Evolutionary conservation across 2,329 filamentous ascomycete species (phyloP).

Genomic region (Verticillium zaregamsianum): DNA sequence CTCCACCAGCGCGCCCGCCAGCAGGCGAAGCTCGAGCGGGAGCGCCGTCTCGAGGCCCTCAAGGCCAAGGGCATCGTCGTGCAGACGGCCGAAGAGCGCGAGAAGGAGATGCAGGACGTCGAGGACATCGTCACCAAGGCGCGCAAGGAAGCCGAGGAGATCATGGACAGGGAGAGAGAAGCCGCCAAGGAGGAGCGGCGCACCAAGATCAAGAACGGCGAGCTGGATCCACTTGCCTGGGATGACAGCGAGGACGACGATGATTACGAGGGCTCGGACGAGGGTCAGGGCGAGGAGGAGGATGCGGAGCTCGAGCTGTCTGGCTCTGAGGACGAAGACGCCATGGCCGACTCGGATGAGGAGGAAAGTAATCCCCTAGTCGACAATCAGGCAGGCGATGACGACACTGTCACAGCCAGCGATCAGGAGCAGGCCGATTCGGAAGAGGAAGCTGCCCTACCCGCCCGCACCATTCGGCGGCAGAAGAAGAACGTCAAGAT

Average conservation of each 20-base stretch:
- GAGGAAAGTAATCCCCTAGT: slow-evolving; percentile 23
- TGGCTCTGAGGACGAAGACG: slow-evolving; percentile 35
- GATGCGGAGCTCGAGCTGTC: slow-evolving; percentile 36
- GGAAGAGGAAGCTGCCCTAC: slow-evolving; percentile 35
- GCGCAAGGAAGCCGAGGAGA: slow-evolving; percentile 71
- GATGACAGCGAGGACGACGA: slow-evolving; percentile 53
- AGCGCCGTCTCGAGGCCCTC: slow-evolving; percentile 72
- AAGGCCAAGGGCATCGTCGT: slow-evolving; percentile 75
- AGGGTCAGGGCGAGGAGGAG: slow-evolving; percentile 35
- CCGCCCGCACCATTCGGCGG: slow-evolving; percentile 38
- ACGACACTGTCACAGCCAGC: slow-evolving; percentile 18
- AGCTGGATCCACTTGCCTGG: slow-evolving; percentile 48
- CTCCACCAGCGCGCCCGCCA: slow-evolving; percentile 70
- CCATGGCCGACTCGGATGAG: slow-evolving; percentile 27
- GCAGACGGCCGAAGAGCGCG: slow-evolving; percentile 81
- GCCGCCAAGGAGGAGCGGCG: slow-evolving; percentile 62
- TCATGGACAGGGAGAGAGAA: slow-evolving; percentile 73
- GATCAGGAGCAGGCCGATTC: slow-evolving; percentile 23
- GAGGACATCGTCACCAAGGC: slow-evolving; percentile 87
- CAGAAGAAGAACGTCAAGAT: slow-evolving; percentile 46
- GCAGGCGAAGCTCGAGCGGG: slow-evolving; percentile 74
- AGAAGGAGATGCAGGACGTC: slow-evolving; percentile 74
- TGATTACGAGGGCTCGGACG: slow-evolving; percentile 36
- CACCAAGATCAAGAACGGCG: slow-evolving; percentile 35
- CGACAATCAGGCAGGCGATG: slow-evolving; percentile 34